Evolutionary conservation across 2,329 filamentous ascomycete species (phyloP).

Genomic region (Lojkania enalia): DNA sequence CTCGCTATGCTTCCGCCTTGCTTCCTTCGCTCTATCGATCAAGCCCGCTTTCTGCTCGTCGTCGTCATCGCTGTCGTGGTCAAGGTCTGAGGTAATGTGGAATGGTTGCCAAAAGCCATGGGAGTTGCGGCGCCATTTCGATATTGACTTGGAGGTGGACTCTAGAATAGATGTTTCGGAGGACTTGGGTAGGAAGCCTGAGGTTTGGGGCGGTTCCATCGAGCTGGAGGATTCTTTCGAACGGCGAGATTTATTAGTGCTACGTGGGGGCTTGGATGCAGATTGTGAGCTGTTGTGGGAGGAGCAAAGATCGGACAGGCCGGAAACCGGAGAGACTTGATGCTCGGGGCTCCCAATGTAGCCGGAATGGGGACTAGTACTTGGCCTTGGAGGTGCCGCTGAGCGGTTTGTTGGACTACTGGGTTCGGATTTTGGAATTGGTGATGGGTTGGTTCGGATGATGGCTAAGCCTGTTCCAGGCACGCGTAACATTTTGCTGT

Average conservation of each 20-base stretch:
- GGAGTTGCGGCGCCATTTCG: too few relatives aligned
- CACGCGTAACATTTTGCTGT: too few relatives aligned
- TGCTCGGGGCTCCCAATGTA: background rate
- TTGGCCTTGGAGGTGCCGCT: background rate
- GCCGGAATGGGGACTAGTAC: background rate
- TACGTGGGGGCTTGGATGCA: background rate
- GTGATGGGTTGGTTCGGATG: too few relatives aligned
- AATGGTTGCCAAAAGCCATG: background rate
- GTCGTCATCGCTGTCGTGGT: conserved; percentile 7
- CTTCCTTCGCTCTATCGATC: conserved; percentile 28
- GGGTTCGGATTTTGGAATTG: background rate
- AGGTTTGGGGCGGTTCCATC: conserved; percentile 8
- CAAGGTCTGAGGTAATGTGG: too few relatives aligned
- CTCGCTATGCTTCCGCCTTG: conserved; percentile 23
- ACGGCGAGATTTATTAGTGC: background rate
- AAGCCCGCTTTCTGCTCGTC: conserved; percentile 16
- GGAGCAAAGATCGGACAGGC: conserved; percentile 13
- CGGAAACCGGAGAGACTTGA: conserved; percentile 6
- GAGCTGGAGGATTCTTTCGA: conserved; percentile 11
- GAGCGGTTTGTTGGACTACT: conserved; percentile 10
- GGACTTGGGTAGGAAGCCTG: conserved; percentile 7
- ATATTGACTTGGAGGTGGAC: conserved; percentile 14
- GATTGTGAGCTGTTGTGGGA: conserved; percentile 21
- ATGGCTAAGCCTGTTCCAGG: too few relatives aligned
- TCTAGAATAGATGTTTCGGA: conserved; percentile 13